Evolutionary conservation across 192 early-diverging fungal genomes (phyloP), one percentile per base, ranked within the genome.

Genomic region (Tieghemiomyces parasiticus): DNA sequence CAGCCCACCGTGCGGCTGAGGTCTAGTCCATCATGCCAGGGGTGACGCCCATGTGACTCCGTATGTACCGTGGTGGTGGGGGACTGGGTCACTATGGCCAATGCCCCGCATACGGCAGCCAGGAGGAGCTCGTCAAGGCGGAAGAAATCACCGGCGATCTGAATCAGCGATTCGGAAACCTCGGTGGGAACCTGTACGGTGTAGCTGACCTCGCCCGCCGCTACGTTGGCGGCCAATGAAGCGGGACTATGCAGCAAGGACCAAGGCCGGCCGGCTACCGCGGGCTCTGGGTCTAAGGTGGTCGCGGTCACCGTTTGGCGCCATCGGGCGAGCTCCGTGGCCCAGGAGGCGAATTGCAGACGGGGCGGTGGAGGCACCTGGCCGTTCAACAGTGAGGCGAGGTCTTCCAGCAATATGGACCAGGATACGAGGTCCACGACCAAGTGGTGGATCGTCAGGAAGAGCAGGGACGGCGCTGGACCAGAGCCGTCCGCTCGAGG

Each of bases 301-400:
- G 38, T 10, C 8, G 38, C n/a, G n/a, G n/a, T n/a, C n/a, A 42
- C 16, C 16, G 8, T 42, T 42, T 42, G 16, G 38, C 38, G 8
- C 38, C 6, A 42, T 42, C 38, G n/a, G 16, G 16, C 38, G 8
- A 42, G 16, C 16, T 42, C 38, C 13, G 22, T 50, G 16, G 61
- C 47, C 67, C 67, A 68, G 4, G 14, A n/a, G 35, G 46, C 58
- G 45, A 61, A 68, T 0, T 63, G 61, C 16, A 46, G 35, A 10
- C 58, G 44, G 44, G 54, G 66, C 28, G 58, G 6, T n/a, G 58
- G 58, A 26, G 63, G 35, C 22, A 42, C 20, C 33, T 64, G 19
- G 28, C 54, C 60, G 16, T 25, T 28, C 16, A 52, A 16, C 16
- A 52, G 19, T 25, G 13, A 16, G 24, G 50, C 2, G 29, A 56